A percentile compares a stretch with the other conserved stretches of the same genome.
Conservation (phyloP, 805 yeast species). For the Yarrowia sp. region DNA sequence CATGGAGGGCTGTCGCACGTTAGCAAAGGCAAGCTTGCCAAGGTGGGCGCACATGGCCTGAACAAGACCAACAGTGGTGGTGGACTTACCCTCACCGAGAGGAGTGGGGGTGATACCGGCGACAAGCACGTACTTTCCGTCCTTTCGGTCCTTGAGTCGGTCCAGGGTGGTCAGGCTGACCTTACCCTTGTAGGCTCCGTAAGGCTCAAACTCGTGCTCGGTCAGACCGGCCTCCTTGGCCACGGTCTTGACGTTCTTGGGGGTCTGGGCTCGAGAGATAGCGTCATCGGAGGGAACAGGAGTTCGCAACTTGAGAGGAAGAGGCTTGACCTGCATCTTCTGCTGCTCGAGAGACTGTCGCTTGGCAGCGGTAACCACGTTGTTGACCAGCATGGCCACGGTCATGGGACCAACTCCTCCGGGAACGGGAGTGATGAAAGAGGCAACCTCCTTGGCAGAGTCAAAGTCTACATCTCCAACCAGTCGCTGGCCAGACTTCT, state of each 20-base stretch:
- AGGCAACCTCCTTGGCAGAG: conserved; percentile 66
- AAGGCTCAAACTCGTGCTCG: conserved; percentile 81
- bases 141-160: conserved; percentile 66
- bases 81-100: conserved; percentile 96
- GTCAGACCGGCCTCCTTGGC: conserved; percentile 85
- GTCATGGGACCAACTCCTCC: conserved; percentile 99
- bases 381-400: conserved; percentile 90
- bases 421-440: conserved; percentile 92
- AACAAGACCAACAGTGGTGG: conserved; percentile 95
- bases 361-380: conserved; percentile 82
- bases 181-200: conserved; percentile 90
- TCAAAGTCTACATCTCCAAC: conserved; percentile 96
- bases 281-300: conserved; percentile 94
- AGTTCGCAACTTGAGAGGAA: conserved; percentile 59
- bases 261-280: conserved; percentile 86
- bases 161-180: conserved; percentile 72
- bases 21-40: conserved; percentile 83
- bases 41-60: conserved; percentile 95
- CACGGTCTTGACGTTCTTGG: conserved; percentile 76
- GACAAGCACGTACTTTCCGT: conserved; percentile 89
- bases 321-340: conserved; percentile 58
- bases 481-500: conserved; percentile 78
- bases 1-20: conserved; percentile 97
- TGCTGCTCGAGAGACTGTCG: conserved; percentile 52
- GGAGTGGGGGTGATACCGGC: conserved; percentile 99